These are phyloP conservation scores for Blakeslea trispora DNA, from an alignment of 371 early-diverging fungal genomes.

Conservation along the genomic window DNA sequence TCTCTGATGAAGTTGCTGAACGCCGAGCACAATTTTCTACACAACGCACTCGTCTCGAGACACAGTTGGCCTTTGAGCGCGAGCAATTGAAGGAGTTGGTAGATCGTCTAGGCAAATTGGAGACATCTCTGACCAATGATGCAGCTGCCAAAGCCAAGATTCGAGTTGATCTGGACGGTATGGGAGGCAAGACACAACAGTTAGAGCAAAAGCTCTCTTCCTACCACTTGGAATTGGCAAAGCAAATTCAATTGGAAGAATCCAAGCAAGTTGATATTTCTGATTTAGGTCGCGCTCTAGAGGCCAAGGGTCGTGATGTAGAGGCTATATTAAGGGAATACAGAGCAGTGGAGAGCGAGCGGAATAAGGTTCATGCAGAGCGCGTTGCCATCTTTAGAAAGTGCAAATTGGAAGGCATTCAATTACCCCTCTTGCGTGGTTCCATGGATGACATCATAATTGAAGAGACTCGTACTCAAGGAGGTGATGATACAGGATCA, in stretches of 20 bases:
- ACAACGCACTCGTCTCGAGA: constrained; percentile 74
- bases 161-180: constrained; percentile 38
- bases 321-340: constrained; percentile 68
- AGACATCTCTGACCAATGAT: constrained; percentile 41
- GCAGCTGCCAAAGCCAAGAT: constrained; percentile 30
- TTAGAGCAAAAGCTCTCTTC: constrained; percentile 33
- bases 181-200: constrained; percentile 42
- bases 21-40: constrained; percentile 73
- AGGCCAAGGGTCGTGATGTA: constrained; percentile 63
- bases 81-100: constrained; percentile 69
- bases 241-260: constrained; percentile 43
- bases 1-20: constrained; percentile 73
- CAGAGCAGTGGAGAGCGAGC: constrained; percentile 67
- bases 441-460: constrained; percentile 74
- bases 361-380: constrained; percentile 78
- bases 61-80: constrained; percentile 76
- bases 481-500: constrained; percentile 4
- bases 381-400: constrained; percentile 77
- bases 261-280: constrained; percentile 60
- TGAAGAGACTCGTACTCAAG: constrained; percentile 45
- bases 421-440: constrained; percentile 73
- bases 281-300: constrained; percentile 59
- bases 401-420: constrained; percentile 92
- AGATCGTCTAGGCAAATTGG: constrained; percentile 59
- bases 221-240: constrained; percentile 44